phyloP scores from a whole-genome alignment of 768 basidiomycete genomes.

The Termitomyces titanicus region DNA sequence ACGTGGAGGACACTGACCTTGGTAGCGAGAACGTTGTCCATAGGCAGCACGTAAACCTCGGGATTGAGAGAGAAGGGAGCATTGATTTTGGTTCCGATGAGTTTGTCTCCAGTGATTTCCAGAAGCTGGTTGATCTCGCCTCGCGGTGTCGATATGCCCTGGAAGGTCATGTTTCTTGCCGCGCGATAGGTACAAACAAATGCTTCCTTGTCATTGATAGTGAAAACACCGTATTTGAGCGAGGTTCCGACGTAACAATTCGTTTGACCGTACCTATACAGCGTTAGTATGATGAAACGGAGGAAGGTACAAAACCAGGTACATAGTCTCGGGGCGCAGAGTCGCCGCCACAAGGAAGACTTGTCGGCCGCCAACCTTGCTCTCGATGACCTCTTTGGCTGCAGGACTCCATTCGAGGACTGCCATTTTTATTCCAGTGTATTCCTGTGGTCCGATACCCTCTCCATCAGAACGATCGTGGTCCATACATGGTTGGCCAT shows the following conservation, averaged over 20 bases:
- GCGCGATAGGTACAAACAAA: slow-evolving; percentile 87
- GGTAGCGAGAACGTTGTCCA: slow-evolving; percentile 96
- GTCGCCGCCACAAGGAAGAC: slow-evolving; percentile 96
- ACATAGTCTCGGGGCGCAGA: slow-evolving; percentile 96
- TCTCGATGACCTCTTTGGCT: slow-evolving; percentile 60
- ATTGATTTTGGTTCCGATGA: slow-evolving; percentile 87
- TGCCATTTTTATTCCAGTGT: slow-evolving; percentile 92
- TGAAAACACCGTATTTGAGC: slow-evolving; percentile 91
- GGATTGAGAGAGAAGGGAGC: slow-evolving; percentile 81
- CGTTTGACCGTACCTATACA: slow-evolving; percentile 88
- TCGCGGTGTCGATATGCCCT: slow-evolving; percentile 71
- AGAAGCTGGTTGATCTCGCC: slow-evolving; percentile 72
- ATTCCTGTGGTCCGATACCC: slow-evolving; percentile 92
- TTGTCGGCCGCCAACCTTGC: slow-evolving; percentile 71
- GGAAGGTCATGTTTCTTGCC: slow-evolving; percentile 97
- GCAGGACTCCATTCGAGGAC: slow-evolving; percentile 79
- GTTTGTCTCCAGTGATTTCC: slow-evolving; percentile 72
- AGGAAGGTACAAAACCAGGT: slow-evolving; percentile 22
- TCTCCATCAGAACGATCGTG: slow-evolving; percentile 97
- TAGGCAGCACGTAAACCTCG: slow-evolving; percentile 95
- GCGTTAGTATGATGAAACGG: slow-evolving; percentile 1
- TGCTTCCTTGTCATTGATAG: slow-evolving; percentile 81
- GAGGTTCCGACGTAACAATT: slow-evolving; percentile 93
- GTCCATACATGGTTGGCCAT: slow-evolving; percentile 99
- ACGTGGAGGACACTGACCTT: slow-evolving; percentile 47